These are phyloP conservation scores for Pseudopediastrum boryanum DNA, from an alignment of 139 green algal genomes.

Conservation along the genomic window DNA sequence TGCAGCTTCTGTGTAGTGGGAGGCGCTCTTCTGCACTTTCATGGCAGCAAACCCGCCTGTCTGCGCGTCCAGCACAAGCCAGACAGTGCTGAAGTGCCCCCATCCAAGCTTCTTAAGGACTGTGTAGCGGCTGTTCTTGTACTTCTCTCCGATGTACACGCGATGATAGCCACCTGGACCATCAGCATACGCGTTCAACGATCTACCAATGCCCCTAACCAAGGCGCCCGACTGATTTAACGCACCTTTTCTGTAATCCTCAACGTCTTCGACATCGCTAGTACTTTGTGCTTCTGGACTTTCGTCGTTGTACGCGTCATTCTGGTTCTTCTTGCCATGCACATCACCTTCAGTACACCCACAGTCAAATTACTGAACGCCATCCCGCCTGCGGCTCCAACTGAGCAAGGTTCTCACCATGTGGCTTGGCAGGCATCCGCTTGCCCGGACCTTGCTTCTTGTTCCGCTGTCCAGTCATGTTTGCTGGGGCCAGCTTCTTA, in stretches of 20 bases:
- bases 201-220: too few species aligned
- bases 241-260: conserved; percentile 38
- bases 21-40: conserved; percentile 88
- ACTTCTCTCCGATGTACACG: conserved; percentile 89
- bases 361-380: too few species aligned
- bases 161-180: conserved; percentile 93
- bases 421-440: too few species aligned
- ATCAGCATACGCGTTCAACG: too few species aligned
- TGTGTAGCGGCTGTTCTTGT: conserved; percentile 87
- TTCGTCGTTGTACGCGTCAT: neutral
- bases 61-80: conserved; percentile 82
- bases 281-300: neutral
- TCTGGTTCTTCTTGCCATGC: too few species aligned
- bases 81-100: conserved; percentile 99
- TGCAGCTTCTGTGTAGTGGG: conserved; percentile 97
- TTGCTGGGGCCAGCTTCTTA: too few species aligned
- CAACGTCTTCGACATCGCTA: conserved; percentile 32
- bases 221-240: neutral
- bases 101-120: conserved; percentile 97
- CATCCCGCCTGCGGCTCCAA: too few species aligned
- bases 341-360: too few species aligned
- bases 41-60: conserved; percentile 40
- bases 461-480: too few species aligned
- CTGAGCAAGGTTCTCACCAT: too few species aligned
- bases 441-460: too few species aligned